Evolutionary conservation across 2,329 filamentous ascomycete species (phyloP).

Genomic region (Hypoxylon sp.): DNA sequence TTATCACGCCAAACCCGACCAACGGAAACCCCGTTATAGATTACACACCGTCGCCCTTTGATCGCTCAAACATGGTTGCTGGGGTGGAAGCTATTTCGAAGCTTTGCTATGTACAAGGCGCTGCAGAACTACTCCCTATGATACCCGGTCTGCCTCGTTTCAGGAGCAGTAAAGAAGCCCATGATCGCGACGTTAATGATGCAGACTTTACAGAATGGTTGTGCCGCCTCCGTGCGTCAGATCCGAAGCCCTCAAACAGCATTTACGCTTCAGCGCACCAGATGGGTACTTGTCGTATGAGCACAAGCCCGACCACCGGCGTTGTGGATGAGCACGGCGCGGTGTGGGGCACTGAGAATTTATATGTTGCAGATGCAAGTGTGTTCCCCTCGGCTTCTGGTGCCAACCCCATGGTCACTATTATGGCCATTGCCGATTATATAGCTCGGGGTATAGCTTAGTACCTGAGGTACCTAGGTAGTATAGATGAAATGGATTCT

Average conservation of each 20-base stretch:
- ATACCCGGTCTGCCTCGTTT: neutral
- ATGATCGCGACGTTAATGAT: constrained; percentile 67
- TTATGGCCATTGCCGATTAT: constrained; percentile 79
- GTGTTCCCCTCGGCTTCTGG: constrained; percentile 83
- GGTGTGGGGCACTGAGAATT: constrained; percentile 75
- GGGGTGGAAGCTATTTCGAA: constrained; percentile 80
- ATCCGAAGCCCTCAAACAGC: constrained; percentile 64
- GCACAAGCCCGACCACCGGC: constrained; percentile 63
- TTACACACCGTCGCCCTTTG: constrained; percentile 80
- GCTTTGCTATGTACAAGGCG: constrained; percentile 80
- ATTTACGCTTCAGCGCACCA: constrained; percentile 81
- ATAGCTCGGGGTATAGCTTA: too few species aligned
- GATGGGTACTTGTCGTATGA: constrained; percentile 85
- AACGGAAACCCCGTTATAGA: constrained; percentile 76
- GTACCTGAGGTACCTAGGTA: too few species aligned
- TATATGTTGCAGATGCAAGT: constrained; percentile 82
- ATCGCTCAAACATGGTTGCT: constrained; percentile 79
- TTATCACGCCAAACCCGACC: constrained; percentile 78
- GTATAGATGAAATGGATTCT: too few species aligned
- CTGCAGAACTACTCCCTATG: constrained; percentile 8
- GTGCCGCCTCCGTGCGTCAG: constrained; percentile 63
- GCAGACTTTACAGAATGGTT: constrained; percentile 75
- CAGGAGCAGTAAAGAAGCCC: constrained; percentile 35
- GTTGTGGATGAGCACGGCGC: constrained; percentile 71
- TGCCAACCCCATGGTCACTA: constrained; percentile 86